Evolutionary conservation across 805 yeast genomes (phyloP).

Genomic region (Spencermartinsiella europaea): DNA sequence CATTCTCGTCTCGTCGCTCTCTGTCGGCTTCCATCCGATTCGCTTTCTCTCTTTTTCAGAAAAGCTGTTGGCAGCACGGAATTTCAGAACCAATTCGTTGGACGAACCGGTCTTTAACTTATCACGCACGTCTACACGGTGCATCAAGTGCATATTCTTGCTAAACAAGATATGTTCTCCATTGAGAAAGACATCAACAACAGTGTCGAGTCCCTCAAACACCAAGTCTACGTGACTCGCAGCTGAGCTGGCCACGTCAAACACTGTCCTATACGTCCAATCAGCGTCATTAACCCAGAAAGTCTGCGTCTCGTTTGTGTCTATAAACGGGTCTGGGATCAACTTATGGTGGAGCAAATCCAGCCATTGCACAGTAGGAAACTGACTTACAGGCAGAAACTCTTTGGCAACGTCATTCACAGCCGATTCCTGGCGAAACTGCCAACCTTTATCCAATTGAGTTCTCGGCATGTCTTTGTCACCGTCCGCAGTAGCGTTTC

Average conservation of each 20-base stretch:
- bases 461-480: not conserved
- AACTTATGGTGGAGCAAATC: slow-evolving; percentile 37
- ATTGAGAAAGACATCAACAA: slow-evolving; percentile 16
- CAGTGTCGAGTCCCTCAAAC: slow-evolving; percentile 20
- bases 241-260: slow-evolving; percentile 6
- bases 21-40: slow-evolving; percentile 8
- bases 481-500: not conserved
- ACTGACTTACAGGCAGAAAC: slow-evolving; percentile 9
- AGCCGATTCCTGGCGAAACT: slow-evolving; percentile 9
- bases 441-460: slow-evolving; percentile 3
- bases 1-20: slow-evolving; percentile 26
- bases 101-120: not conserved
- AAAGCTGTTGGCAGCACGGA: slow-evolving; percentile 5
- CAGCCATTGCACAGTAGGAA: slow-evolving; percentile 17
- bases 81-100: slow-evolving; percentile 1
- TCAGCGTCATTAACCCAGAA: slow-evolving; percentile 47
- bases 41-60: slow-evolving; percentile 11
- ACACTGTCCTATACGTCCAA: slow-evolving; percentile 39
- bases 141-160: slow-evolving; percentile 34
- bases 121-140: slow-evolving; percentile 2
- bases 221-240: slow-evolving; percentile 10
- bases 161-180: slow-evolving; percentile 32
- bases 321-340: slow-evolving; percentile 43
- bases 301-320: slow-evolving; percentile 37
- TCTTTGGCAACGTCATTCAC: slow-evolving; percentile 4